Conservation (phyloP, 345 rosid species). For the Populus nigra region DNA sequence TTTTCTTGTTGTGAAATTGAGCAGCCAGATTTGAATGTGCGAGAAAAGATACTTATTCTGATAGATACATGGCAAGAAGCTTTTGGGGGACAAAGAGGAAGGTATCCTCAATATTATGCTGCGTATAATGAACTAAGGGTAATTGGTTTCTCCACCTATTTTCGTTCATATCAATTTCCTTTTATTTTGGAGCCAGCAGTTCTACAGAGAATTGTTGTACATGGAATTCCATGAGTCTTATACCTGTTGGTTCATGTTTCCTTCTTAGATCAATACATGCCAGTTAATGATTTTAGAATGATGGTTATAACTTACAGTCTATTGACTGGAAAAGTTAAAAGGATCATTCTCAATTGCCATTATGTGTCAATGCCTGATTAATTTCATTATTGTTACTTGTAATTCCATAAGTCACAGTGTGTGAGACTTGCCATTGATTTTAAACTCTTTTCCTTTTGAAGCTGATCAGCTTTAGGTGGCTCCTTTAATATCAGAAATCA, state of each 20-base stretch:
- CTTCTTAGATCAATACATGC: not conserved
- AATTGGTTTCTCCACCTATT: slow-evolving; percentile 15
- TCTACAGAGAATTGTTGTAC: not conserved
- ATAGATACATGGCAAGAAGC: slow-evolving; percentile 79
- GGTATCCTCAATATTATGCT: slow-evolving; percentile 78
- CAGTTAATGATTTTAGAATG: not conserved
- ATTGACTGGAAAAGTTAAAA: not conserved
- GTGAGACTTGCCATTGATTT: not conserved
- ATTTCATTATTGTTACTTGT: not conserved
- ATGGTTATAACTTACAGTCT: not conserved
- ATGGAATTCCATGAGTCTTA: not conserved
- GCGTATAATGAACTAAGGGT: slow-evolving; percentile 92
- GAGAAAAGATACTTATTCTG: slow-evolving; percentile 81
- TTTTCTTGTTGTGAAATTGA: slow-evolving; percentile 11
- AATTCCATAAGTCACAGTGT: not conserved
- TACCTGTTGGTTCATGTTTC: not conserved
- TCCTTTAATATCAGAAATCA: not conserved
- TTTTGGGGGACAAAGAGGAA: slow-evolving; percentile 75
- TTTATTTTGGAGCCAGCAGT: not conserved
- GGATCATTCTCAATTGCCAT: not conserved
- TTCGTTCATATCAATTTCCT: not conserved
- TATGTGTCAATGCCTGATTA: not conserved
- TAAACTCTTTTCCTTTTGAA: not conserved
- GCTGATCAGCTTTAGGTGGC: not conserved
- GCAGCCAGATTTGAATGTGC: slow-evolving; percentile 92